Conservation (phyloP, 176 grass and related monocot species). For the Triticum turgidum region DNA sequence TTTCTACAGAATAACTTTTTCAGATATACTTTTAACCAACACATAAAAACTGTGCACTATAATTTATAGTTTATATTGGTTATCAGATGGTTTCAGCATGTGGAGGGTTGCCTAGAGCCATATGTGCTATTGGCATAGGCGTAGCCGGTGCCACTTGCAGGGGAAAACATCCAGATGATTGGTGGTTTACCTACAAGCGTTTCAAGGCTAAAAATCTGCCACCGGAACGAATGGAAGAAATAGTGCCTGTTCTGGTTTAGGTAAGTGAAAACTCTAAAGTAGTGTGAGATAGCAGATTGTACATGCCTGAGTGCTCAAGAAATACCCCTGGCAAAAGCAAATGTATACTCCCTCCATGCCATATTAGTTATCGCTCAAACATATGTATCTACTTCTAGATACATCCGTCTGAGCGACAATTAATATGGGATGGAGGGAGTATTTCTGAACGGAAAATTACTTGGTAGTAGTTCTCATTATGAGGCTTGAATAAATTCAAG, state of each 20-base stretch:
- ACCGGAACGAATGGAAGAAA: neutral
- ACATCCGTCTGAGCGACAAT: no score
- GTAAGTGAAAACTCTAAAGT: neutral
- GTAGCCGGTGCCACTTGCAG: neutral
- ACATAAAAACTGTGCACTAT: neutral
- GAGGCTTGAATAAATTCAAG: no score
- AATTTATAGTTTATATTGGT: neutral
- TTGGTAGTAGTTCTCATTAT: no score
- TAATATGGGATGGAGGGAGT: no score
- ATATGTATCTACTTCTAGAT: constrained; percentile 2
- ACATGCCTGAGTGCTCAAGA: no score
- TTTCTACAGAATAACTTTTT: neutral
- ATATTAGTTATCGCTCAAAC: neutral
- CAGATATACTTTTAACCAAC: neutral
- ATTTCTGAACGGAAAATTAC: no score
- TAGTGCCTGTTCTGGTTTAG: neutral
- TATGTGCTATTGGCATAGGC: neutral
- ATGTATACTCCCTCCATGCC: no score
- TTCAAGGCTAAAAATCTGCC: neutral
- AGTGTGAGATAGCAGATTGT: no score
- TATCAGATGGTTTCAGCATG: neutral
- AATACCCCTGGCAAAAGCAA: no score
- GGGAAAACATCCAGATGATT: neutral
- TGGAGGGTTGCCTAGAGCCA: neutral
- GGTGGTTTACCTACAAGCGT: neutral